These are phyloP conservation scores for Gastrodia elata DNA, from an alignment of 106 monocot genomes.

Conservation along the genomic window DNA sequence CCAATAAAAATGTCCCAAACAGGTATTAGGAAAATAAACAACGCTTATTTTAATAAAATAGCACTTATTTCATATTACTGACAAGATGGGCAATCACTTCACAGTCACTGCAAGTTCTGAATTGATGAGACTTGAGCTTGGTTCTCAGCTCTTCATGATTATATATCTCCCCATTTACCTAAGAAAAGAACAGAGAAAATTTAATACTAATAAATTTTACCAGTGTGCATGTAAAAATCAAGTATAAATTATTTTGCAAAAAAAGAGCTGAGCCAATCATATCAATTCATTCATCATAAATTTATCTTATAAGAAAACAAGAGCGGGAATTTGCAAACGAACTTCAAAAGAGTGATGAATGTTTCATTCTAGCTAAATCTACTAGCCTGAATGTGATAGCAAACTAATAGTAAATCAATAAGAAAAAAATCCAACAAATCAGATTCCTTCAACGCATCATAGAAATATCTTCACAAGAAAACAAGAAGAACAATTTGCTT, in stretches of 20 bases:
- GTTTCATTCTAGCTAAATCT: not conserved
- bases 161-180: constrained; percentile 79
- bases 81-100: constrained; percentile 82
- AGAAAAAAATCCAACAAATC: not conserved
- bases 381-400: not conserved
- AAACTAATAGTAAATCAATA: not conserved
- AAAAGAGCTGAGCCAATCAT: too few species aligned
- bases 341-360: not conserved
- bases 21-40: not conserved
- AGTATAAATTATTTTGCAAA: too few species aligned
- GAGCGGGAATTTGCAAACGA: too few species aligned
- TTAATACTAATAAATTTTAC: too few species aligned
- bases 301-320: too few species aligned
- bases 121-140: constrained; percentile 47
- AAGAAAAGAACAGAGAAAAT: too few species aligned
- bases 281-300: too few species aligned
- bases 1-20: not conserved
- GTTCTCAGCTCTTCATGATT: constrained; percentile 54
- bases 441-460: not conserved
- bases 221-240: too few species aligned
- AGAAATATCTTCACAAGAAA: not conserved
- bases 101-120: constrained; percentile 61
- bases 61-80: constrained; percentile 12
- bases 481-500: not conserved
- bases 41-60: not conserved